Percentiles rank a stretch among this genome's conserved stretches.
Evolutionary conservation across 2,329 filamentous ascomycete genomes (phyloP).

Genomic region (Aspergillus puulaauensis): DNA sequence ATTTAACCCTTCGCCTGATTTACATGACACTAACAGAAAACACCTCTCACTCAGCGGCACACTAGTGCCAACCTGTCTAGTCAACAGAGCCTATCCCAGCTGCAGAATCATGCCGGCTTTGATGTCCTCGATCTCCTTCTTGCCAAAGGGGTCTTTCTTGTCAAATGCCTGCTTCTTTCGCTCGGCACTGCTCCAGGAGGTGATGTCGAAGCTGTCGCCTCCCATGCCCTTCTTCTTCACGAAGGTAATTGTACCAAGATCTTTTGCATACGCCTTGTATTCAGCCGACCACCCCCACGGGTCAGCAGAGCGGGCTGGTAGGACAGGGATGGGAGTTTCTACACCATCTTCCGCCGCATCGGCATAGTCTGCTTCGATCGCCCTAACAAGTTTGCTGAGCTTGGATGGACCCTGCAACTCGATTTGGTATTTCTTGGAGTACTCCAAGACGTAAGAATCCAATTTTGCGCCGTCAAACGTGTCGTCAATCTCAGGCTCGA

Average conservation of each 20-base stretch:
- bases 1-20: too few relatives aligned
- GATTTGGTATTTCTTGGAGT: slow-evolving; percentile 20
- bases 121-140: slow-evolving; percentile 34
- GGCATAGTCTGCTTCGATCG: background rate
- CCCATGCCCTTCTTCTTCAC: slow-evolving; percentile 30
- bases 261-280: background rate
- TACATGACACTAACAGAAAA: too few relatives aligned
- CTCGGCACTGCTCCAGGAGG: slow-evolving; percentile 32
- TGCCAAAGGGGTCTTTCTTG: slow-evolving; percentile 38
- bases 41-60: too few relatives aligned
- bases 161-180: slow-evolving; percentile 35
- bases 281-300: slow-evolving; percentile 2
- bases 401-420: slow-evolving; percentile 12
- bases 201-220: slow-evolving; percentile 41
- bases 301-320: slow-evolving; percentile 20
- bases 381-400: slow-evolving; percentile 21
- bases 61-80: too few relatives aligned
- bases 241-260: background rate
- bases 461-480: background rate
- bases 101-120: slow-evolving; percentile 33
- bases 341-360: slow-evolving; percentile 8
- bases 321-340: slow-evolving; percentile 8
- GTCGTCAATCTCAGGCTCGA: background rate
- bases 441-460: slow-evolving; percentile 14
- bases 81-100: too few relatives aligned